Conservation (phyloP, 1,284 basidiomycete species). For the Volvariella volvacea region DNA sequence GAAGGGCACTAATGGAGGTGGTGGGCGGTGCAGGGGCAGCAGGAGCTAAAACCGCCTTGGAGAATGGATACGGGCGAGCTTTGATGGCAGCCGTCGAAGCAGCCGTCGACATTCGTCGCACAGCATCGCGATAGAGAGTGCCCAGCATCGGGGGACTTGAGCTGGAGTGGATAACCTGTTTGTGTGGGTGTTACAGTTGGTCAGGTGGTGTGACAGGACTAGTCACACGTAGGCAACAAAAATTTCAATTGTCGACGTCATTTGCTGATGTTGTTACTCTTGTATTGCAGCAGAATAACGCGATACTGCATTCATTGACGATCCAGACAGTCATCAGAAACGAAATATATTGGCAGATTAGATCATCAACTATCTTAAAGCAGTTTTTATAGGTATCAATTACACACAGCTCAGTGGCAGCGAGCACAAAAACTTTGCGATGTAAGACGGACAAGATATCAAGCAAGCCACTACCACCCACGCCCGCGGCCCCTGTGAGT, state of each 20-base stretch:
- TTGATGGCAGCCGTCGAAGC: conserved; percentile 8
- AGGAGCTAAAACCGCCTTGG: conserved; percentile 56
- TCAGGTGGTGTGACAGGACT: too few species aligned
- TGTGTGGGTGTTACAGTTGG: not conserved
- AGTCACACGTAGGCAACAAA: too few species aligned
- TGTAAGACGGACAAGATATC: not conserved
- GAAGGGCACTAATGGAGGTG: conserved; percentile 30
- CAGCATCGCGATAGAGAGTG: conserved; percentile 21
- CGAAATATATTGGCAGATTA: too few species aligned
- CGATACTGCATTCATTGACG: too few species aligned
- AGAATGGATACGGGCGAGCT: conserved; percentile 61
- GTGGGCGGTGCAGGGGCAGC: conserved; percentile 36
- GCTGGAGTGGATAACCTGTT: not conserved
- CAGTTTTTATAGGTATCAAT: conserved; percentile 19
- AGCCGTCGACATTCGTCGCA: conserved; percentile 39
- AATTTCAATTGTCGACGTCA: too few species aligned
- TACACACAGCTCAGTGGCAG: conserved; percentile 4
- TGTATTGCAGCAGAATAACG: too few species aligned
- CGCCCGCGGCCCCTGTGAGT: conserved; percentile 59
- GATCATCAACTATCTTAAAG: conserved; percentile 1
- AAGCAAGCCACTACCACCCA: conserved; percentile 41
- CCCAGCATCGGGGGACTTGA: conserved; percentile 22
- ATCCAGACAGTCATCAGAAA: too few species aligned
- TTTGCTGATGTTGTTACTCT: too few species aligned
- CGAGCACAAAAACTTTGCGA: not conserved